Evolutionary conservation across 208 protist genomes (phyloP), one percentile per base, ranked within the genome.

Genomic region (Trypanosoma cruzi): DNA sequence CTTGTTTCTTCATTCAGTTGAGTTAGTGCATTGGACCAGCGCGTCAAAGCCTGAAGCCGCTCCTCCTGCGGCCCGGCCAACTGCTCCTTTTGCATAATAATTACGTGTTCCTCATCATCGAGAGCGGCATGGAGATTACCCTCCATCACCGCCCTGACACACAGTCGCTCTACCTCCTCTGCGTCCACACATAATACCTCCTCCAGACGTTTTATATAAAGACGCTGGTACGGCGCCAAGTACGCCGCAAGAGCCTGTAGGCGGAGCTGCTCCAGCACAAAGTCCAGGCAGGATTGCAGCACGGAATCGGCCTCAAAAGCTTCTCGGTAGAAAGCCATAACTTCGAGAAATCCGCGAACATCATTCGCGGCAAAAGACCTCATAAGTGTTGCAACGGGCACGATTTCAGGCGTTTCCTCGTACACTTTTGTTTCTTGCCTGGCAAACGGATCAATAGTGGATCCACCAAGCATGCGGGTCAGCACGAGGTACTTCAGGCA

Each of bases 401-500:
- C 64, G 37, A 99, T 97, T 62, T 98, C 90, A 24, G 88, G 70
- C 49, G 94, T 71, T 32, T 96, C 86, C 40, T 95, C 88, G 69
- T 88, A 98, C 46, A 89, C 66, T 70, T 96, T 98, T 22, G 89
- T 88, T 75, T 99, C 97, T 22, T 85, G 85, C 16, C 84, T 83
- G 63, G 97, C 94, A 55, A 99, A 98, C 26, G 94, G 92, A 74
- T 99, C 96, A 66, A 98, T 94, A 6, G 80, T 76, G 13, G 71
- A 58, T 36, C 75, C 77, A 32, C 58, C 66, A 26, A 93, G 68
- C 95, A 99, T 98, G 61, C 81, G 95, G 5, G 95, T 82, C 24
- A 99, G 67, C 18, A 98, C 85, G 11, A 98, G 79, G 36, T 85
- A 99, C 73, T 98, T 98, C 24, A 99, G 82, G 67, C 94, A 98